A percentile compares a stretch with the other conserved stretches of the same genome.
These are phyloP conservation scores for Wallacemonas sp. DNA, from an alignment of 208 protist species.

Conservation along the genomic window DNA sequence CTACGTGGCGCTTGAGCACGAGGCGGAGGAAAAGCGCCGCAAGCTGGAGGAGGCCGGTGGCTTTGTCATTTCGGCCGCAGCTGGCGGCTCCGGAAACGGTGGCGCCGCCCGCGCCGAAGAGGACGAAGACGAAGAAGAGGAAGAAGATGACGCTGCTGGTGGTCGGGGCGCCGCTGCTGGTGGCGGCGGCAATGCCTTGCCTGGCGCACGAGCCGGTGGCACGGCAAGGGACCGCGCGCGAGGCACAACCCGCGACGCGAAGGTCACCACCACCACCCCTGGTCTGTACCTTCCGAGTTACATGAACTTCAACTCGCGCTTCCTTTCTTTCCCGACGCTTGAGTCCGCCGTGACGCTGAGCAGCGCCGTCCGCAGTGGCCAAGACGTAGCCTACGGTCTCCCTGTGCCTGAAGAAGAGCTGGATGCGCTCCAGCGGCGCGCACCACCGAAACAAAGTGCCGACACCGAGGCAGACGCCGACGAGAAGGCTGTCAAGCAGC, in stretches of 20 bases:
- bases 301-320: slow-evolving; percentile 53
- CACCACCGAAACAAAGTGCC: slow-evolving; percentile 39
- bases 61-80: slow-evolving; percentile 16
- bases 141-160: slow-evolving; percentile 33
- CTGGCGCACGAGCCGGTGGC: too few species aligned
- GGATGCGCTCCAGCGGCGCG: slow-evolving; percentile 54
- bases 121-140: slow-evolving; percentile 34
- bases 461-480: slow-evolving; percentile 49
- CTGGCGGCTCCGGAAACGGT: slow-evolving; percentile 6
- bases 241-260: neutral
- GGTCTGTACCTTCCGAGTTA: slow-evolving; percentile 70
- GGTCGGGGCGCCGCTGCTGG: neutral
- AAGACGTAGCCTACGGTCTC: slow-evolving; percentile 75
- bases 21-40: slow-evolving; percentile 46
- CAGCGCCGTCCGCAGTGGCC: slow-evolving; percentile 36
- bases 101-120: slow-evolving; percentile 4
- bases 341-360: slow-evolving; percentile 44
- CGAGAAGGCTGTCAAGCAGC: slow-evolving; percentile 43
- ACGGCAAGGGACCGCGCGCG: too few species aligned
- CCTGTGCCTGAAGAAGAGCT: slow-evolving; percentile 79
- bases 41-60: slow-evolving; percentile 35
- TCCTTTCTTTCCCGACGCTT: slow-evolving; percentile 69
- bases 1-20: slow-evolving; percentile 71
- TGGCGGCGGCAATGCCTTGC: too few species aligned
- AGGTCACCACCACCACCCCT: slow-evolving; percentile 22